Conservation (phyloP, 2,329 filamentous ascomycete species). For the Dactylellina cionopaga region DNA sequence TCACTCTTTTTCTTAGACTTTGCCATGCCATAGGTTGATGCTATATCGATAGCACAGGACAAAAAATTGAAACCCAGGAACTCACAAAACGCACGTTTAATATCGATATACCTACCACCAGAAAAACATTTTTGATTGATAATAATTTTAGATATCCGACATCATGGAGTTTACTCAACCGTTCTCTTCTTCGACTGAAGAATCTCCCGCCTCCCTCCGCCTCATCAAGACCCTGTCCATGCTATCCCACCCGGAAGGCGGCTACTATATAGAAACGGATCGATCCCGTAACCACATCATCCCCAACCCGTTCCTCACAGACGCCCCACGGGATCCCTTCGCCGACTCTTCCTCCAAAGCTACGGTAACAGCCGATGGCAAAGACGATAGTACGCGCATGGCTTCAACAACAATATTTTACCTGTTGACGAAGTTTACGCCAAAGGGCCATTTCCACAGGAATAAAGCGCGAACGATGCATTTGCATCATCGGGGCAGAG, state of each 20-base stretch:
- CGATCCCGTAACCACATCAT: constrained; percentile 64
- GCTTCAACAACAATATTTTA: constrained; percentile 74
- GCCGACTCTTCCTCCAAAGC: constrained; percentile 60
- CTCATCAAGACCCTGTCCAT: constrained; percentile 65
- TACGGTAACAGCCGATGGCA: constrained; percentile 54
- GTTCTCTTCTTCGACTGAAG: constrained; percentile 54
- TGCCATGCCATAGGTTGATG: too few relatives aligned
- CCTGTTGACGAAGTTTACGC: constrained; percentile 68
- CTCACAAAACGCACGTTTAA: too few relatives aligned
- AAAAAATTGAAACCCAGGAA: too few relatives aligned
- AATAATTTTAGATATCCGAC: too few relatives aligned
- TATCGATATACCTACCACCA: too few relatives aligned
- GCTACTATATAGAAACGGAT: constrained; percentile 73
- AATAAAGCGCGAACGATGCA: constrained; percentile 70
- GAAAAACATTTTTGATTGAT: too few relatives aligned
- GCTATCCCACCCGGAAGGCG: constrained; percentile 70
- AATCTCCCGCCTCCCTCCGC: constrained; percentile 59
- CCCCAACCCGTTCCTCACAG: constrained; percentile 66
- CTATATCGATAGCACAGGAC: too few relatives aligned
- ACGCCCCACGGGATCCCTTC: constrained; percentile 55
- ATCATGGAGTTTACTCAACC: constrained; percentile 18
- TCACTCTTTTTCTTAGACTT: too few relatives aligned
- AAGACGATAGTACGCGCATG: constrained; percentile 63
- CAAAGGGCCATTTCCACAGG: constrained; percentile 71
- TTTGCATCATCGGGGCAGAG: constrained; percentile 72